These are phyloP conservation scores for Aquilaria agallochum DNA, from an alignment of 441 rosid species.

Conservation along the genomic window DNA sequence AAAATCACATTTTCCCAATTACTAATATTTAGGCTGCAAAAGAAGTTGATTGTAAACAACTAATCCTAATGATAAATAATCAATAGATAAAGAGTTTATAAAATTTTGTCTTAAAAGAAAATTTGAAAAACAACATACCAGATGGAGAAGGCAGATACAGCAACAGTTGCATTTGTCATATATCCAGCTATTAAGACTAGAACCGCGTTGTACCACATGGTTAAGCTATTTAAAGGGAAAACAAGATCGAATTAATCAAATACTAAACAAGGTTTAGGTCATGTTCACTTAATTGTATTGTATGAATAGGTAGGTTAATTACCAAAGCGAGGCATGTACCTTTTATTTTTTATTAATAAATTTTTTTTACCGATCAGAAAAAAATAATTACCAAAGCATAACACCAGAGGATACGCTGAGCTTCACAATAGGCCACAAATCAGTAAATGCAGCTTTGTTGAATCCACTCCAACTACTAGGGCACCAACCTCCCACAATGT, in stretches of 20 bases:
- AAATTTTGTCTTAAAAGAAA: too few relatives aligned
- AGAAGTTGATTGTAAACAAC: neutral
- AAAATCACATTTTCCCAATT: conserved; percentile 40
- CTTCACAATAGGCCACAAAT: conserved; percentile 51
- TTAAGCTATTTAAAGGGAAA: conserved; percentile 36
- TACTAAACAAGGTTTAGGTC: too few relatives aligned
- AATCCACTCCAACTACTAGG: conserved; percentile 63
- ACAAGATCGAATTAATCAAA: neutral
- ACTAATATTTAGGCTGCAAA: conserved; percentile 44
- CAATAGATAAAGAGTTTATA: neutral
- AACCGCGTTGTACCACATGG: conserved; percentile 54
- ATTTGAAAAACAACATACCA: conserved; percentile 31
- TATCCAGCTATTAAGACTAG: conserved; percentile 63
- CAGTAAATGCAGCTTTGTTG: conserved; percentile 39
- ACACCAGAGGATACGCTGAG: conserved; percentile 65
- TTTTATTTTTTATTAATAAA: too few relatives aligned
- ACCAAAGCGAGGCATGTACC: too few relatives aligned
- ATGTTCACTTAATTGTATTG: too few relatives aligned
- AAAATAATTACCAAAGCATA: conserved; percentile 50
- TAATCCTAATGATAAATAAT: neutral
- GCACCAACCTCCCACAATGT: conserved; percentile 65
- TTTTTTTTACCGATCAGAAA: too few relatives aligned
- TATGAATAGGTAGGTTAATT: too few relatives aligned
- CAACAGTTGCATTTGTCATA: conserved; percentile 40
- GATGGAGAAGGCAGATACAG: conserved; percentile 65